Base-by-base conservation (phyloP, 805 yeast species). In the Kazachstania taianensis region DNA sequence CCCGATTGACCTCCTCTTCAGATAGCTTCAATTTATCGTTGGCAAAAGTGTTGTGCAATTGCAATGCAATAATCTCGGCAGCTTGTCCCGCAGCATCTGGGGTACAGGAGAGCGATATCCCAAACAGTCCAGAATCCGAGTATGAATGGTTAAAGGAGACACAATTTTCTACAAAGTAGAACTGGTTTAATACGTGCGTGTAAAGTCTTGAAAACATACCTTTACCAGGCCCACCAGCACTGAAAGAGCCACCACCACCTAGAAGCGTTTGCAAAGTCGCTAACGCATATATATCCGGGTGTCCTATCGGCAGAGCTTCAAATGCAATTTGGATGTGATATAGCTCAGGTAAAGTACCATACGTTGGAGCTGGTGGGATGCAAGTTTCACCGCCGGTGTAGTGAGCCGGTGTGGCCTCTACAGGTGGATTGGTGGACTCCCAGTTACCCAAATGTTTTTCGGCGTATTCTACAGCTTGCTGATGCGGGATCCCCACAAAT, bases 221-320 rank as follows among this genome's bases (percentile, higher is more conserved):
- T 60, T 92, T 92, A 36, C 98, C 98, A 13, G 98, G 98, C 0
- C 98, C 98, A 45, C 98, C 98, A 7, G 98, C 97, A 14, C 94
- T 79, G 54, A 92, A 92, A 1, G 97, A 86, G 5, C 96, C 94
- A 39, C 97, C 98, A 25, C 97, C 96, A 29, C 98, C 98, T 10
- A 92, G 64, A 16, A 89, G 66, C 41, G 87, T 84, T 56, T 92
- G 97, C 39, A 92, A 66, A 1, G 86, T 77, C 2, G 97, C 96
- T 27, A 86, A 65, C 1, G 94, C 94, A 52, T 92, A 92, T 30
- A 87, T 75, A 49, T 92, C 96, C 14, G 83, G 84, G 53, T 81
- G 78, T 35, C 75, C 72, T 22, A 86, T 78, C 1, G 95, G 80
- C 2, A 81, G 66, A 17, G 96, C 94, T 57, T 92, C 89, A 55